Base-by-base conservation (phyloP, 768 basidiomycete genomes). In the Naematelia encephala region DNA sequence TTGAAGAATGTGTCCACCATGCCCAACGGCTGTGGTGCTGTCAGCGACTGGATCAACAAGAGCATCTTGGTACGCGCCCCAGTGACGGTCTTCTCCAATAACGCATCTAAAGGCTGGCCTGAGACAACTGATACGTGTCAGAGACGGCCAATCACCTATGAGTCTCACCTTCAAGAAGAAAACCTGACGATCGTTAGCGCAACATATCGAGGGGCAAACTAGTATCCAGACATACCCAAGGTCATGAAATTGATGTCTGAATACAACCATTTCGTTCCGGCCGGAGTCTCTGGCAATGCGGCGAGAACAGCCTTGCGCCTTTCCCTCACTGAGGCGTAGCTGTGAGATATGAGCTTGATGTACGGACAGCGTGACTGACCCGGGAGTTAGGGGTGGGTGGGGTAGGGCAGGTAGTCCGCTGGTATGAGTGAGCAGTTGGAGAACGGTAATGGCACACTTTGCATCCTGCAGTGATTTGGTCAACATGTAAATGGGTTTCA, bases 381-480 rank as follows among this genome's bases (percentile, higher is more conserved):
- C n/a, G n/a, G n/a, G n/a, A n/a, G n/a, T 51, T 30, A 58, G 42
- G 4, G 48, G 57, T 22, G 57, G 57, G 1, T 23, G 34, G 2
- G 57, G 57, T 26, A 51, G 50, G 5, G 57, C 29, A 30, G 34
- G 29, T 21, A 58, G 52, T 4, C 57, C 57, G 16, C 42, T 22
- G 16, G 57, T 58, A 43, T 58, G 57, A 23, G 57, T 58, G 50
- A 58, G 16, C 22, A 58, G 57, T 42, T 58, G 57, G 5, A 39
- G 21, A 28, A 58, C 27, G 21, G 57, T 58, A 28, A 58, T 58
- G 19, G 14, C 39, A 21, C 29, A 42, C 50, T 58, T 58, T 21
- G 42, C 45, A 25, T 58, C 42, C 47, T n/a, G n/a, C n/a, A n/a
- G n/a, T n/a, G n/a, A n/a, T n/a, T n/a, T n/a, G n/a, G n/a, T n/a